phyloP scores from a whole-genome alignment of 73 alveolate species.

The Paramecium tetraurelia region DNA sequence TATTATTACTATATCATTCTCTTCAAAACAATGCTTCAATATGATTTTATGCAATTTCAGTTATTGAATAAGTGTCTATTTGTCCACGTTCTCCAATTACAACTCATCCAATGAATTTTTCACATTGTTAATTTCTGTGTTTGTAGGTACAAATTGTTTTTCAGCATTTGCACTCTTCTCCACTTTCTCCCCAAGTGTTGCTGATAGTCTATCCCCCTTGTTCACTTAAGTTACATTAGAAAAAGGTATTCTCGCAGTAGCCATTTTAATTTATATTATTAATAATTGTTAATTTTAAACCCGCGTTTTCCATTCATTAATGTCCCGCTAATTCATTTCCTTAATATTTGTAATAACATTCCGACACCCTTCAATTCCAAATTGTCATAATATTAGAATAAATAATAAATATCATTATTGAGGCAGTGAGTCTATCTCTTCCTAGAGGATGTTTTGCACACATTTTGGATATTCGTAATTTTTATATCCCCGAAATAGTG shows the following conservation, averaged over 20 bases:
- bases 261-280: not conserved
- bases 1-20: not conserved
- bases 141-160: not conserved
- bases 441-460: not conserved
- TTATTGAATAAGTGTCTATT: not conserved
- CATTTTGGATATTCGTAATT: constrained; percentile 46
- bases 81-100: not conserved
- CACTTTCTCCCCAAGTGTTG: not conserved
- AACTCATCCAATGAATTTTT: not conserved
- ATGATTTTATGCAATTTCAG: not conserved
- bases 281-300: not conserved
- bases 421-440: not conserved
- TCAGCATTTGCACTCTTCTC: not conserved
- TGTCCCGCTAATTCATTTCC: constrained; percentile 3
- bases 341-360: not conserved
- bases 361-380: not conserved
- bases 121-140: not conserved
- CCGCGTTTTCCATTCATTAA: not conserved
- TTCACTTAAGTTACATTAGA: not conserved
- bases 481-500: constrained; percentile 11
- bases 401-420: not conserved
- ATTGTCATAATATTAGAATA: not conserved
- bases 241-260: not conserved
- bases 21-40: constrained; percentile 20
- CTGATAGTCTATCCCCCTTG: not conserved